Base-by-base conservation (phyloP, 495 filamentous ascomycete genomes). In the Aspergillus diversus region DNA sequence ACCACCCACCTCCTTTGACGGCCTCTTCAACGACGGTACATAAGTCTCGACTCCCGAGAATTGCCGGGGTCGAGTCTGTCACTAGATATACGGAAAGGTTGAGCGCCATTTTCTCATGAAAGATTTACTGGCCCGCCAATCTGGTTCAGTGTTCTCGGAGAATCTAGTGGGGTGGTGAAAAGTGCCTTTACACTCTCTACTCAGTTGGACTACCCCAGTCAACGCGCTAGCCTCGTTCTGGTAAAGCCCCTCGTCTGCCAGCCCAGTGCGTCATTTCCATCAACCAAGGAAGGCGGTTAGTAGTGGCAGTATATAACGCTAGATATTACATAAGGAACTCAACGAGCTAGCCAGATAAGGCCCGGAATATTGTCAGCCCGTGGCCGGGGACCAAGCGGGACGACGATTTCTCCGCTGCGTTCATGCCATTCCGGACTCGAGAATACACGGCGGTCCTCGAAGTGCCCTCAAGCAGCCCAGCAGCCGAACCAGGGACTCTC, bases 11-110 rank as follows among this genome's bases (percentile, higher is more conserved):
- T 71, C 93, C 94, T 71, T 85, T 77, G 49, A 96, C 67, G 13
- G 93, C 90, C 61, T 83, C 82, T 66, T 90, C 86, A 21, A 99
- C 93, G 2, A 96, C 89, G 1, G 83, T 69, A 61, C 84, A 84
- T 46, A 97, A 80, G 69, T 93, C 84, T 56, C 82, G 82, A 50
- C 84, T 78, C 49, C 89, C 88, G 32, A 97, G 85, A 58, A 97
- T 91, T 5, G 87, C 84, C 15, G 86, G 82, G 7, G 92, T 93
- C 27, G 92, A 96, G 80, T 97, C 93, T 1, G 94, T 98, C 61
- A 97, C 94, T 50, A 98, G 81, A 72, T 98, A 98, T 5, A 97
- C 75, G 8, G 88, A 86, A 63, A 89, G 83, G 66, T 90, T 78
- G 31, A 83, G 55, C 21, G 72, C 61, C 76, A 80, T 80, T 59